Evolutionary conservation across 805 yeast species (phyloP).

Genomic region (Cyberlindnera mrakii): DNA sequence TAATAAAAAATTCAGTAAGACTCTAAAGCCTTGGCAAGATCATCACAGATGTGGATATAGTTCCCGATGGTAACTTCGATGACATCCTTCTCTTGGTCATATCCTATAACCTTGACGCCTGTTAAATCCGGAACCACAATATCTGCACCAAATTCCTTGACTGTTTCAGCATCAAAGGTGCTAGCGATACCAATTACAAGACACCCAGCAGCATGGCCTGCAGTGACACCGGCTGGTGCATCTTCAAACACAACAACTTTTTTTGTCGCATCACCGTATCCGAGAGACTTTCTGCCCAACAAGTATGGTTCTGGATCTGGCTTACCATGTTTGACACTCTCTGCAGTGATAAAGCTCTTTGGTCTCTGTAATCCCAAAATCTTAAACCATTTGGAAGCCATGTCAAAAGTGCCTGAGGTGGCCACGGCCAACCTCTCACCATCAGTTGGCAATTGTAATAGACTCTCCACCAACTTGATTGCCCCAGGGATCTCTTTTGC

Average conservation of each 20-base stretch:
- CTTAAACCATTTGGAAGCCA: slow-evolving; percentile 76
- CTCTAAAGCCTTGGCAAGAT: not conserved
- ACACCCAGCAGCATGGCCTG: slow-evolving; percentile 83
- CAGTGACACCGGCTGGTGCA: slow-evolving; percentile 82
- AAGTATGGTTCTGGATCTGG: slow-evolving; percentile 84
- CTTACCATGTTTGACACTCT: slow-evolving; percentile 72
- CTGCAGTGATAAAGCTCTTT: slow-evolving; percentile 73
- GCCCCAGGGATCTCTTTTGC: slow-evolving; percentile 78
- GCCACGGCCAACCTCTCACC: slow-evolving; percentile 72
- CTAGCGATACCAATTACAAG: slow-evolving; percentile 79
- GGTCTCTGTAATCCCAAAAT: slow-evolving; percentile 59
- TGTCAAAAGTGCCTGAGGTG: slow-evolving; percentile 71
- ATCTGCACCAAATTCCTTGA: slow-evolving; percentile 70
- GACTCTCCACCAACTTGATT: slow-evolving; percentile 48
- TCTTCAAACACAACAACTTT: slow-evolving; percentile 73
- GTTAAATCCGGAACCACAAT: slow-evolving; percentile 69
- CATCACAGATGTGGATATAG: slow-evolving; percentile 19
- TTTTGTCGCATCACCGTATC: slow-evolving; percentile 27
- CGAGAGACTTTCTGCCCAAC: slow-evolving; percentile 40
- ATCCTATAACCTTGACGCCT: slow-evolving; percentile 52
- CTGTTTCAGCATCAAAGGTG: slow-evolving; percentile 61
- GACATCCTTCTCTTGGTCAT: slow-evolving; percentile 35
- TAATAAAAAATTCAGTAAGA: not conserved
- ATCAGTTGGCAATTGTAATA: slow-evolving; percentile 26
- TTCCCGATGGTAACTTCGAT: slow-evolving; percentile 32